Conservation (phyloP, 2,329 filamentous ascomycete species). For the Cladosporium halotolerans region DNA sequence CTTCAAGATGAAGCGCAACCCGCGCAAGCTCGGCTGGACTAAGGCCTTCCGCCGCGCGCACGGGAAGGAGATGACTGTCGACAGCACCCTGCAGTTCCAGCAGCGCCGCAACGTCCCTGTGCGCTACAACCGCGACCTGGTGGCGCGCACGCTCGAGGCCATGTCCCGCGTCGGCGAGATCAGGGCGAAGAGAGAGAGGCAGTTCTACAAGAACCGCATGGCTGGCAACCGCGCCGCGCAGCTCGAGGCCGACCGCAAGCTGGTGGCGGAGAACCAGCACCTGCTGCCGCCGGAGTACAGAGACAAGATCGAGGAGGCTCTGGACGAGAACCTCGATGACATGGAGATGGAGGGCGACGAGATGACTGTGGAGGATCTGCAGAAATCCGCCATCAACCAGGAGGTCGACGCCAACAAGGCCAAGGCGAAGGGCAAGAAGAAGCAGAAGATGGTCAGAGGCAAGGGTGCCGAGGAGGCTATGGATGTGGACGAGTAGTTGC, state of each 20-base stretch:
- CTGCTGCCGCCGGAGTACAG: constrained; percentile 61
- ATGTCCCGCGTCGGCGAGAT: constrained; percentile 91
- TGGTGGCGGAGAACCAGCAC: constrained; percentile 89
- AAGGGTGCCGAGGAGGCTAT: constrained; percentile 41
- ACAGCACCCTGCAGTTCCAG: constrained; percentile 87
- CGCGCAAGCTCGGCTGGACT: constrained; percentile 93
- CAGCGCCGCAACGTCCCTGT: constrained; percentile 89
- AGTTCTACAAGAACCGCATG: constrained; percentile 93
- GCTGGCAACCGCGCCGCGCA: constrained; percentile 80
- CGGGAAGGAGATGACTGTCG: constrained; percentile 82
- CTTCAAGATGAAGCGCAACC: constrained; percentile 98
- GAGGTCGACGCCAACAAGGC: constrained; percentile 40
- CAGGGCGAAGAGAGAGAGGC: constrained; percentile 71
- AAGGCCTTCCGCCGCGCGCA: constrained; percentile 82
- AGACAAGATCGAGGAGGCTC: constrained; percentile 42
- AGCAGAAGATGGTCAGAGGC: constrained; percentile 41
- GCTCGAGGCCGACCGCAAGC: constrained; percentile 71
- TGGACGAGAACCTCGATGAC: constrained; percentile 53
- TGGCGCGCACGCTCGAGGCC: constrained; percentile 78
- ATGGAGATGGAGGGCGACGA: constrained; percentile 35
- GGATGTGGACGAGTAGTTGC: constrained; percentile 32
- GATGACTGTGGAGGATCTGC: constrained; percentile 12
- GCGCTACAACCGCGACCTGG: constrained; percentile 90
- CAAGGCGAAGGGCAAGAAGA: constrained; percentile 41
- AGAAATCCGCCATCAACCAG: constrained; percentile 9